Percentiles rank a stretch among this genome's conserved stretches.
Conservation (phyloP, 1,139 yeast genomes). For the Pichia sp. region DNA sequence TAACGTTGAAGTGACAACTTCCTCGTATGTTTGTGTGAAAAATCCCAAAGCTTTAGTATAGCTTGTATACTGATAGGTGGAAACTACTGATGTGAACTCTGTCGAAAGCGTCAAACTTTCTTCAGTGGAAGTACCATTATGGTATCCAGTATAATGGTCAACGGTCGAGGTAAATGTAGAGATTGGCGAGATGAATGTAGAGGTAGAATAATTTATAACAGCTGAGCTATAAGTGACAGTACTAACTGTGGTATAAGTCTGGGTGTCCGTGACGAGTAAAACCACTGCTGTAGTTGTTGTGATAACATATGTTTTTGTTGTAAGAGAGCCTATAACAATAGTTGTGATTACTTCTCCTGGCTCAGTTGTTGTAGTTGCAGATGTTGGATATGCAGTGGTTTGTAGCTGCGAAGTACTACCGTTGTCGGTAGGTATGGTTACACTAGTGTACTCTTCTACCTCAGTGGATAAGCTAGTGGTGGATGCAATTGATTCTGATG, state of each 20-base stretch:
- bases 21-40: neutral
- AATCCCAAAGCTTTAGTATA: neutral
- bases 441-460: neutral
- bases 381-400: neutral
- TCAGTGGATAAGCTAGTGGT: neutral
- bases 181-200: neutral
- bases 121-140: neutral
- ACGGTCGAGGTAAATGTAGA: neutral
- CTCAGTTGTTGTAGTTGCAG: conserved; percentile 1
- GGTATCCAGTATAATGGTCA: neutral
- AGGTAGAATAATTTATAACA: neutral
- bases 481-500: no score
- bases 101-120: neutral
- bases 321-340: conserved; percentile 10
- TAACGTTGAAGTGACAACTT: conserved; percentile 9
- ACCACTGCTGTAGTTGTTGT: conserved; percentile 23
- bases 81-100: neutral
- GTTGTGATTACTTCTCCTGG: conserved; percentile 13
- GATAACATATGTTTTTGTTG: conserved; percentile 20
- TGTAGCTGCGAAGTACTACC: neutral
- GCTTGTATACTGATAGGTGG: neutral
- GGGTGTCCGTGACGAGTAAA: conserved; percentile 23
- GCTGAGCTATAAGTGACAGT: conserved; percentile 4
- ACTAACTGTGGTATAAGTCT: conserved; percentile 15
- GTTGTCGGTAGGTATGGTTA: neutral